Evolutionary conservation across 1,139 yeast genomes (phyloP), one percentile per base, ranked within the genome.

Genomic region (Blastobotrys arbuscula): DNA sequence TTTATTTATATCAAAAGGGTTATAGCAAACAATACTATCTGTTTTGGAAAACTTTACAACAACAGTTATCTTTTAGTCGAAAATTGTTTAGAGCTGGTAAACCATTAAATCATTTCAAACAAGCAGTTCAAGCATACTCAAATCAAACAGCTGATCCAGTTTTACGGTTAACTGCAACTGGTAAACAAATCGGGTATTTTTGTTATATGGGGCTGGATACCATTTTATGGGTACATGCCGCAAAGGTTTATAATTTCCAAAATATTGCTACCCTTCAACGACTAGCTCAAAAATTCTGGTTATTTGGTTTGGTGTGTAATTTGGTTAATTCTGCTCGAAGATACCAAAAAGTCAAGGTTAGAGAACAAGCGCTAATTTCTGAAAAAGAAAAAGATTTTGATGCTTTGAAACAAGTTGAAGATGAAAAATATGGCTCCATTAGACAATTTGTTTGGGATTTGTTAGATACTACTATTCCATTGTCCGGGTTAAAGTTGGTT

Each of bases 41-140:
- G 51, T 64, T 75, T 50, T 76, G 81, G 68, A 72, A 72, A 56
- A 70, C 73, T 20, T 64, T 84, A 50, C 82, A 81, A 65, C 65
- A 66, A 44, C 81, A 82, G 55, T 74, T 83, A 35, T 80, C 87
- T 16, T 72, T 84, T 55, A 76, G 88, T 52, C 81, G 97, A 66
- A 90, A 90, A 71, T 82, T 90, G 19, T 72, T 90, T 75, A 78
- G 97, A 61, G 82, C 84, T 63, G 79, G 89, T 57, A 90, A 89
- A 70, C 96, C 96, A 1, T 70, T 90, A 61, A 77, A 76, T 62
- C 90, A 85, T 65, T 65, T 85, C 51, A 82, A 83, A 60, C 75
- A 79, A 15, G 89, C 94, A 7, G 75, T 87, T 3, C 76, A 77
- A 56, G 77, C 86, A 19, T 78, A 72, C 60, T 87, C 81, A 62